Base-by-base conservation (phyloP, 306 rosid species). In the Betula pendula region DNA sequence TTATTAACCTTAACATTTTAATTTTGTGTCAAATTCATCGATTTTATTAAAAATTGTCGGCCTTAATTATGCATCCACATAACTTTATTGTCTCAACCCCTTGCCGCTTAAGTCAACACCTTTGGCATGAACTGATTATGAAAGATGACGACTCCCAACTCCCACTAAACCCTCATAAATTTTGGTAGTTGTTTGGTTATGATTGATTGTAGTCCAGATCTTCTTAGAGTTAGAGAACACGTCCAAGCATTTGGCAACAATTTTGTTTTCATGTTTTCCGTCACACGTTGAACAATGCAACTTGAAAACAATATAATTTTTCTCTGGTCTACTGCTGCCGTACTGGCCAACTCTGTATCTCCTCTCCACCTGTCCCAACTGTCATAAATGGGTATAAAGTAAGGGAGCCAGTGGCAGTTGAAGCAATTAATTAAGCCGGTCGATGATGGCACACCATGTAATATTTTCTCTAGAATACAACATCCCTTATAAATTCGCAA, bases 351-450 rank as follows among this genome's bases (percentile, higher is more conserved):
- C 59, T 42, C 74, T 4, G 51, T 44, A 70, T 72, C 16, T 31
- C 2, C 44, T 20, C 58, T 29, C 79, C 84, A 78, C 84, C 82
- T 78, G 84, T 79, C 84, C 83, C 80, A 68, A 44, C 16, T 45
- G 72, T 77, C 72, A 75, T 80, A 25, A 77, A 40, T 73, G 70
- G 63, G 40, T 25, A 48, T 71, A 3, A 75, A 52, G 81, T 40
- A 8, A 83, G 80, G 1, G 81, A 83, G 84, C 55, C 82, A 7
- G 52, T 52, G 89, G 77, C 92, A 87, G 94, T 89, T 90, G 91
- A 79, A 47, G 88, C 42, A 38, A 38, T 38, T 75, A 77, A 80
- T 80, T 74, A 78, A 75, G 25, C n/a, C 10, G 17, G 66, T 33
- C 65, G 79, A 77, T 51, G 63, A 77, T 55, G 43, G 49, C n/a